Percentiles rank a stretch among this genome's conserved stretches.
Conservation (phyloP, 805 yeast species). For the Yamadazyma scolyti region DNA sequence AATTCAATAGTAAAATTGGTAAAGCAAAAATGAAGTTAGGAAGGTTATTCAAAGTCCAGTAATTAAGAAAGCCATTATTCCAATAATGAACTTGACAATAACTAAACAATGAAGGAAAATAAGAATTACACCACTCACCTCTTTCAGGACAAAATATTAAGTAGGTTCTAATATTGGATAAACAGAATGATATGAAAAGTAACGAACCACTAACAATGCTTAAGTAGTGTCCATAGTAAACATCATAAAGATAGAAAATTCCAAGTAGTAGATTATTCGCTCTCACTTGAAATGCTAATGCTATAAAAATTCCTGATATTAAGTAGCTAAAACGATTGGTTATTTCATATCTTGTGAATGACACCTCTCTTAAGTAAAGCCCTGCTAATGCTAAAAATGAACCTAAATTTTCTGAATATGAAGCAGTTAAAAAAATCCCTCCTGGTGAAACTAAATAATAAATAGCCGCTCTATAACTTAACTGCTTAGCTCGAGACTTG, state of each 20-base stretch:
- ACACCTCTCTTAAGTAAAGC: slow-evolving; percentile 44
- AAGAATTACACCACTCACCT: slow-evolving; percentile 71
- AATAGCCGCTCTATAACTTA: slow-evolving; percentile 29
- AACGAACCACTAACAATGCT: slow-evolving; percentile 49
- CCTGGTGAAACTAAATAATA: slow-evolving; percentile 68
- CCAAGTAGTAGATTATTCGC: slow-evolving; percentile 80
- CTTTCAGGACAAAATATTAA: slow-evolving; percentile 61
- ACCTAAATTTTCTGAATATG: slow-evolving; percentile 75
- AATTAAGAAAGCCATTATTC: slow-evolving; percentile 75
- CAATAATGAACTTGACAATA: slow-evolving; percentile 81
- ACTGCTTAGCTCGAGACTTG: slow-evolving; percentile 11
- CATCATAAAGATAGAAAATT: slow-evolving; percentile 56
- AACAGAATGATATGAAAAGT: slow-evolving; percentile 44
- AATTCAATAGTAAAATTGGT: slow-evolving; percentile 57
- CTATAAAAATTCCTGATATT: slow-evolving; percentile 51
- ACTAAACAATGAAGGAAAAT: slow-evolving; percentile 57
- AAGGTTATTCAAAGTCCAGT: slow-evolving; percentile 78
- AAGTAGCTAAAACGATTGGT: slow-evolving; percentile 23
- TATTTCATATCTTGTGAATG: slow-evolving; percentile 12
- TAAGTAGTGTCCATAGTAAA: too few species aligned
- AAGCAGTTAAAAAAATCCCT: slow-evolving; percentile 70
- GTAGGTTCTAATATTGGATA: slow-evolving; percentile 54
- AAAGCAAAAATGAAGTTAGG: slow-evolving; percentile 78
- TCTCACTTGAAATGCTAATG: slow-evolving; percentile 59
- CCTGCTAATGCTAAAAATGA: slow-evolving; percentile 59